Evolutionary conservation across 2,329 filamentous ascomycete species (phyloP).

Genomic region (Fusarium dlaminii): DNA sequence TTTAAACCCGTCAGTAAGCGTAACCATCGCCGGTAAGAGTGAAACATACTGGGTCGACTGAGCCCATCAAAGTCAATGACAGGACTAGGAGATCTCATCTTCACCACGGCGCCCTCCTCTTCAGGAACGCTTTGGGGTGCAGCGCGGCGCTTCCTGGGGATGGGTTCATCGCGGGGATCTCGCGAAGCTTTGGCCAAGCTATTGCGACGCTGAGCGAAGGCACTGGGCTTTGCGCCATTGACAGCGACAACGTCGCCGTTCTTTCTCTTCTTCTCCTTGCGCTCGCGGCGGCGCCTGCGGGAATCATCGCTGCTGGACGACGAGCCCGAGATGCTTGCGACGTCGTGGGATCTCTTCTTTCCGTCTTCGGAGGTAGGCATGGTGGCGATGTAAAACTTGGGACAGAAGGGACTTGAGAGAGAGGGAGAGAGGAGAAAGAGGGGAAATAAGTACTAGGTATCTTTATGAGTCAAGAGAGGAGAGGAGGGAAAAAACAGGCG

Average conservation of each 20-base stretch:
- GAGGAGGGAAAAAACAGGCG: neutral
- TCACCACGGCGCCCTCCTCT: constrained; percentile 19
- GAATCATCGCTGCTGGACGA: constrained; percentile 46
- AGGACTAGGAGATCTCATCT: constrained; percentile 56
- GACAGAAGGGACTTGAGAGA: no score
- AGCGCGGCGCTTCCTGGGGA: constrained; percentile 52
- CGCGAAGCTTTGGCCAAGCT: constrained; percentile 70
- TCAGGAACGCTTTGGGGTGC: constrained; percentile 4
- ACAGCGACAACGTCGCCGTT: constrained; percentile 41
- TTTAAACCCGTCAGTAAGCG: constrained; percentile 48
- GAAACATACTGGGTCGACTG: constrained; percentile 64
- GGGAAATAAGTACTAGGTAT: neutral
- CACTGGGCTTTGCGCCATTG: constrained; percentile 43
- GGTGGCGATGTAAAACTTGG: constrained; percentile 3
- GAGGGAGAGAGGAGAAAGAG: neutral
- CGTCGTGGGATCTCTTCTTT: constrained; percentile 45
- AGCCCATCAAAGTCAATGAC: constrained; percentile 71
- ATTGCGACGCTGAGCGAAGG: constrained; percentile 56
- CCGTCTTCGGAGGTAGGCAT: constrained; percentile 45
- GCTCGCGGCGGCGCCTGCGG: constrained; percentile 44
- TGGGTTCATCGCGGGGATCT: constrained; percentile 66
- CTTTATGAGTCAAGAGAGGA: neutral
- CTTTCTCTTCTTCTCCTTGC: constrained; percentile 34
- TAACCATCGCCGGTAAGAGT: neutral
- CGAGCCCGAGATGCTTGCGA: constrained; percentile 41